These are phyloP conservation scores for Hygrophila difformis DNA, from an alignment of 257 asterid genomes.

Conservation along the genomic window DNA sequence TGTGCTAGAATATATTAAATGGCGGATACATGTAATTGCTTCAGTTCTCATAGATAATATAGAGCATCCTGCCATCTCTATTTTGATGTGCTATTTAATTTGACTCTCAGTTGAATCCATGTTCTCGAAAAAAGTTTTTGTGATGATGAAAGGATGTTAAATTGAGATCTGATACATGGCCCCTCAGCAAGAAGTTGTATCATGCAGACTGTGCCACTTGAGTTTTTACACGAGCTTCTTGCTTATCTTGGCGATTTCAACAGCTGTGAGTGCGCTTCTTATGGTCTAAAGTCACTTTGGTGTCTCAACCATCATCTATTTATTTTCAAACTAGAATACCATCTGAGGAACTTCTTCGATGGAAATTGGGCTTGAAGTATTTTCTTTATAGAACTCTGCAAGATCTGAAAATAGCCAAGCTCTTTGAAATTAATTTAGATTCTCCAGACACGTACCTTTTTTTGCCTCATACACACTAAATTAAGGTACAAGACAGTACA, in stretches of 20 bases:
- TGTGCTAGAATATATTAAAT: conserved; percentile 68
- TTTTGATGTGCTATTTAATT: conserved; percentile 2
- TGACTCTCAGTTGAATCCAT: conserved; percentile 4
- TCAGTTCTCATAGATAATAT: conserved; percentile 9
- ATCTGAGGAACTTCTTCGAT: conserved; percentile 80
- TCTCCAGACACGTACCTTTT: conserved; percentile 81
- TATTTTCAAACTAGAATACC: conserved; percentile 62
- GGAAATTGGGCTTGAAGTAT: conserved; percentile 94
- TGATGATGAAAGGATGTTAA: no score
- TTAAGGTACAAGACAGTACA: conserved; percentile 6
- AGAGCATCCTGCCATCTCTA: not conserved
- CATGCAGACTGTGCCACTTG: no score
- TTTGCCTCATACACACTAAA: conserved; percentile 9
- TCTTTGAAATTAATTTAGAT: conserved; percentile 94
- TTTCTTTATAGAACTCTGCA: conserved; percentile 94
- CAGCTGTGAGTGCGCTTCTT: conserved; percentile 38
- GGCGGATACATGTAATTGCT: conserved; percentile 80
- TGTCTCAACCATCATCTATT: conserved; percentile 60
- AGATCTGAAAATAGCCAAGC: conserved; percentile 82
- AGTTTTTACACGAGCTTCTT: no score
- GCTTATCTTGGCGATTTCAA: no score
- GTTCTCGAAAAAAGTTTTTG: conserved; percentile 20
- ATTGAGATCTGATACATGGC: no score
- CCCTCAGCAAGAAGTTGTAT: no score
- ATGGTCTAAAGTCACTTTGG: conserved; percentile 72